Percentiles rank a stretch among this genome's conserved stretches.
phyloP scores from a whole-genome alignment of 768 basidiomycete genomes.

The Mycena floridula region DNA sequence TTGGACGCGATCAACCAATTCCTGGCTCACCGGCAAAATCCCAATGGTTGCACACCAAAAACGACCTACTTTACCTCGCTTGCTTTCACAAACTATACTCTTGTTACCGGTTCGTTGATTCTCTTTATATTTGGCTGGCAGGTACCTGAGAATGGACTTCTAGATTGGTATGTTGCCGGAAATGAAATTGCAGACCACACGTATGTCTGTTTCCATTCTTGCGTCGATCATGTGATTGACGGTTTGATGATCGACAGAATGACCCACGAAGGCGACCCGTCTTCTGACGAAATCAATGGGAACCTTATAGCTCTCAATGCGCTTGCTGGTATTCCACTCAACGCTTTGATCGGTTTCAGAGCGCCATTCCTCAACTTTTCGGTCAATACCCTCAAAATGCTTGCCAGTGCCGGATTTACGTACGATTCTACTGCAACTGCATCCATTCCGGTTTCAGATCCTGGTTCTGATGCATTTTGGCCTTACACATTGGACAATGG shows the following conservation, averaged over 20 bases:
- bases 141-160: constrained; percentile 3
- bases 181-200: constrained; percentile 82
- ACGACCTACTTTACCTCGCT: constrained; percentile 76
- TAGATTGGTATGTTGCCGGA: constrained; percentile 75
- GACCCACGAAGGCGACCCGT: constrained; percentile 67
- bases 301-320: constrained; percentile 77
- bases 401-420: constrained; percentile 52
- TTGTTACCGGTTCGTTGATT: constrained; percentile 47
- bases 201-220: constrained; percentile 29
- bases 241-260: constrained; percentile 48
- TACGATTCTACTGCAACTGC: constrained; percentile 66
- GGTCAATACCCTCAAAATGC: constrained; percentile 51
- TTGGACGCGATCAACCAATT: constrained; percentile 70
- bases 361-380: constrained; percentile 71
- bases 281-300: constrained; percentile 64
- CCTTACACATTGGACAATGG: constrained; percentile 80
- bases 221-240: background rate
- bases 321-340: constrained; percentile 68
- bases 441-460: constrained; percentile 59
- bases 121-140: background rate
- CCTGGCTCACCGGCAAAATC: constrained; percentile 66
- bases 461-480: constrained; percentile 72
- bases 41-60: constrained; percentile 68
- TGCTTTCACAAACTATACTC: constrained; percentile 65
- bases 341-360: constrained; percentile 64